A percentile compares a stretch with the other conserved stretches of the same genome.
Conservation (phyloP, 768 basidiomycete species). For the Mycena vitilis region DNA sequence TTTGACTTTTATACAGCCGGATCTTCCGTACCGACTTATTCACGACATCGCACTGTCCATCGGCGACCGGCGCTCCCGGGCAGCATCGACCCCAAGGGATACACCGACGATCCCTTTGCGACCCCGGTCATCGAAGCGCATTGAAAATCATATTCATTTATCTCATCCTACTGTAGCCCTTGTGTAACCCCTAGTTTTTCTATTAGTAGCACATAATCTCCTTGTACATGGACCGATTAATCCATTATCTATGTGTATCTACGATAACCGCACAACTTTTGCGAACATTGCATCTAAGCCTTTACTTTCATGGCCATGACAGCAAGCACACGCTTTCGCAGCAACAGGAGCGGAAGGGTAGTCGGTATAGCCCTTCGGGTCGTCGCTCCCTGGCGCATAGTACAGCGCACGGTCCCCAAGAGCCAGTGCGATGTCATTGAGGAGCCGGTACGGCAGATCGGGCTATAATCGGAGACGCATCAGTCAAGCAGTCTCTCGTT, state of each 20-base stretch:
- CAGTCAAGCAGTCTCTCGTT: not conserved
- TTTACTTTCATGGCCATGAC: no score
- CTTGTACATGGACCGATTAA: no score
- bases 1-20: no score
- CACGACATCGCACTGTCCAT: not conserved
- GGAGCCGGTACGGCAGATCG: slow-evolving; percentile 46
- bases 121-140: not conserved
- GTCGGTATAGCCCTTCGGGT: not conserved
- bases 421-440: slow-evolving; percentile 41
- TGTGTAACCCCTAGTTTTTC: no score
- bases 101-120: not conserved
- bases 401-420: slow-evolving; percentile 30
- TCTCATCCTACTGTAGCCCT: no score
- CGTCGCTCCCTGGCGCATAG: not conserved
- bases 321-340: not conserved
- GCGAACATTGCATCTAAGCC: no score
- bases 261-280: no score
- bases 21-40: no score
- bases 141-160: no score
- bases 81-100: not conserved
- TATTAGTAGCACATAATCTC: no score
- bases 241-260: no score
- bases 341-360: not conserved
- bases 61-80: not conserved
- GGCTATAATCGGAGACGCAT: slow-evolving; percentile 38